Percentiles rank a stretch among this genome's conserved stretches.
phyloP scores from a whole-genome alignment of 164 flowering plant genomes.

The Nymphaea thermarum region DNA sequence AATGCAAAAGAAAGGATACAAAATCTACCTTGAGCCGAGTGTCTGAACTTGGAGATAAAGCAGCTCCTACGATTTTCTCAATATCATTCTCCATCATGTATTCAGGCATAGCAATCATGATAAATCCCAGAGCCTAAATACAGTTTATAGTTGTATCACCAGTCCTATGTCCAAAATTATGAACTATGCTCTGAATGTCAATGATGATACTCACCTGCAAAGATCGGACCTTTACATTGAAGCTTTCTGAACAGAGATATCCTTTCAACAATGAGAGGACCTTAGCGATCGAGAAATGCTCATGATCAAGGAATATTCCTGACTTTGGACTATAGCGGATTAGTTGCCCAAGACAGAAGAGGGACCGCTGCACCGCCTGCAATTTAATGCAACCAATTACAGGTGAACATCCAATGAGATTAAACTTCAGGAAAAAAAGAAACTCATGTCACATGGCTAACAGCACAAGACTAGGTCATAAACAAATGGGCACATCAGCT shows the following conservation, averaged over 20 bases:
- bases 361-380: slow-evolving; percentile 27
- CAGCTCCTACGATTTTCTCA: slow-evolving; percentile 59
- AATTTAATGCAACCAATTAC: not conserved
- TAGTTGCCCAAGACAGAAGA: slow-evolving; percentile 88
- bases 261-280: slow-evolving; percentile 56
- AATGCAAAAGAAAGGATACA: not conserved
- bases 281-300: slow-evolving; percentile 26
- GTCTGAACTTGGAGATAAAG: slow-evolving; percentile 57
- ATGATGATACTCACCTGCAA: slow-evolving; percentile 50
- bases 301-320: slow-evolving; percentile 23
- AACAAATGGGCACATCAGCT: not conserved
- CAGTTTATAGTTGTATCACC: not conserved
- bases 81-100: slow-evolving; percentile 82
- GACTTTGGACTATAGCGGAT: slow-evolving; percentile 76
- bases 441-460: not conserved
- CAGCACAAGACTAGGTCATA: not conserved
- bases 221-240: slow-evolving; percentile 61
- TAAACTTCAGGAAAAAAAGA: not conserved
- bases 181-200: not conserved
- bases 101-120: slow-evolving; percentile 79
- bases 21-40: slow-evolving; percentile 62
- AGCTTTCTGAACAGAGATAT: slow-evolving; percentile 59
- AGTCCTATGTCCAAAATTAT: not conserved
- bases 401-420: not conserved
- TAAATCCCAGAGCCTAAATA: slow-evolving; percentile 77